These are phyloP conservation scores for Coemansia sp. DNA, from an alignment of 192 early-diverging fungal species.

Conservation along the genomic window DNA sequence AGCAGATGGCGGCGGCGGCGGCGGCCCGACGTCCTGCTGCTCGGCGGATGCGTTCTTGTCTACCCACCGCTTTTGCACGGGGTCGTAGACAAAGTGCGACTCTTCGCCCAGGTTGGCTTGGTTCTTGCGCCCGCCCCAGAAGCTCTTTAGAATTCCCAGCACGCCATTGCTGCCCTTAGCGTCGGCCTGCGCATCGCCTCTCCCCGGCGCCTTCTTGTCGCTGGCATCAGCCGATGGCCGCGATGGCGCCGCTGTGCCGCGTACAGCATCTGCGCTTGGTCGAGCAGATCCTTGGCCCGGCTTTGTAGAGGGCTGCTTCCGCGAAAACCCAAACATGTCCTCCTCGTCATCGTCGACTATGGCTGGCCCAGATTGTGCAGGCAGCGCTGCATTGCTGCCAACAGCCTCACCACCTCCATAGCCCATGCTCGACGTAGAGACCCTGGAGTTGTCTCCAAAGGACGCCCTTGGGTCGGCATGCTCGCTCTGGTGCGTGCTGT, in stretches of 20 bases:
- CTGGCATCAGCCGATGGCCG: constrained; percentile 13
- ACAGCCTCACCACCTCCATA: not conserved
- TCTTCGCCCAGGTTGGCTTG: constrained; percentile 89
- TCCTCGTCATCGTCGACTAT: constrained; percentile 33
- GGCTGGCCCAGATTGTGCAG: not conserved
- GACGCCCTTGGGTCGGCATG: constrained; percentile 18
- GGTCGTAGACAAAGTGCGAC: constrained; percentile 83
- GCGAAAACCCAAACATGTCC: constrained; percentile 55
- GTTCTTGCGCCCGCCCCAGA: constrained; percentile 52
- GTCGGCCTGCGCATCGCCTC: constrained; percentile 20
- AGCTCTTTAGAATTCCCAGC: constrained; percentile 50
- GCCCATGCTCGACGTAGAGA: not conserved
- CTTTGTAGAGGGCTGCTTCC: constrained; percentile 16
- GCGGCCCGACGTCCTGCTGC: constrained; percentile 28
- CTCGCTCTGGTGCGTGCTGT: not conserved
- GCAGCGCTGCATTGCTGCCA: not conserved
- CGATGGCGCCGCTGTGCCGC: constrained; percentile 20
- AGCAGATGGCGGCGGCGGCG: constrained; percentile 44
- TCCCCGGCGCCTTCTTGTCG: constrained; percentile 17
- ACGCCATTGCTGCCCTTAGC: constrained; percentile 59
- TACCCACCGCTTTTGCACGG: constrained; percentile 84
- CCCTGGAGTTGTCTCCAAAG: constrained; percentile 9
- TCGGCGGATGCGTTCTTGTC: constrained; percentile 39
- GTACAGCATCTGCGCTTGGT: constrained; percentile 20
- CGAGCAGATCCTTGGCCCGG: constrained; percentile 9